A percentile compares a stretch with the other conserved stretches of the same genome.
Evolutionary conservation across 768 basidiomycete species (phyloP).

Genomic region (Sistotremastrum niveocremeum): DNA sequence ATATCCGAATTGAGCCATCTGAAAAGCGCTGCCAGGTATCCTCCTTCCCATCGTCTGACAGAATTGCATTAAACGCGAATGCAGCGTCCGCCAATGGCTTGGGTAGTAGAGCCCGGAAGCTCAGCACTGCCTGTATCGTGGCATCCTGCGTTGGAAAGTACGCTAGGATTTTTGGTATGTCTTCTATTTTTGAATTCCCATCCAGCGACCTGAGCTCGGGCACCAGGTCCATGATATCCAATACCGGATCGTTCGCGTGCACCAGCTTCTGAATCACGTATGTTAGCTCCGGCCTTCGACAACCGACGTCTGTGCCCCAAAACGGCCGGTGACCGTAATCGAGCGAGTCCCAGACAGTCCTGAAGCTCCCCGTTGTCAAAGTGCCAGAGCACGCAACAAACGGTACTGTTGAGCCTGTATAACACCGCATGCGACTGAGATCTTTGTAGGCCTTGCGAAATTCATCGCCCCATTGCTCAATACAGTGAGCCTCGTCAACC

Average conservation of each 20-base stretch:
- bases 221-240: constrained; percentile 11
- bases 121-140: constrained; percentile 7
- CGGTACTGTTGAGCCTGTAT: too few relatives aligned
- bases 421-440: too few relatives aligned
- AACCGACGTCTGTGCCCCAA: constrained; percentile 20
- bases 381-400: too few relatives aligned
- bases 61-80: constrained; percentile 11
- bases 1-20: constrained; percentile 8
- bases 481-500: too few relatives aligned
- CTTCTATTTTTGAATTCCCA: constrained; percentile 3
- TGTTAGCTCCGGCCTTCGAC: constrained; percentile 14
- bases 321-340: constrained; percentile 18
- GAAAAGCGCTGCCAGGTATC: constrained; percentile 10
- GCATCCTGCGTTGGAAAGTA: constrained; percentile 11
- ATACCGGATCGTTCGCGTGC: constrained; percentile 7
- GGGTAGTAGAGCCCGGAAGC: constrained; percentile 10
- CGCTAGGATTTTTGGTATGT: constrained; percentile 9
- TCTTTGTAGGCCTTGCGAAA: too few relatives aligned
- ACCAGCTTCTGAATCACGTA: constrained; percentile 7
- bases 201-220: constrained; percentile 6
- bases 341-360: constrained; percentile 14
- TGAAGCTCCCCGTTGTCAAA: constrained; percentile 14
- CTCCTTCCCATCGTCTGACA: constrained; percentile 10
- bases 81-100: constrained; percentile 10
- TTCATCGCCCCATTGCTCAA: too few relatives aligned